Base-by-base conservation (phyloP, 2,329 filamentous ascomycete species). In the Alternaria hordeiaustralica region DNA sequence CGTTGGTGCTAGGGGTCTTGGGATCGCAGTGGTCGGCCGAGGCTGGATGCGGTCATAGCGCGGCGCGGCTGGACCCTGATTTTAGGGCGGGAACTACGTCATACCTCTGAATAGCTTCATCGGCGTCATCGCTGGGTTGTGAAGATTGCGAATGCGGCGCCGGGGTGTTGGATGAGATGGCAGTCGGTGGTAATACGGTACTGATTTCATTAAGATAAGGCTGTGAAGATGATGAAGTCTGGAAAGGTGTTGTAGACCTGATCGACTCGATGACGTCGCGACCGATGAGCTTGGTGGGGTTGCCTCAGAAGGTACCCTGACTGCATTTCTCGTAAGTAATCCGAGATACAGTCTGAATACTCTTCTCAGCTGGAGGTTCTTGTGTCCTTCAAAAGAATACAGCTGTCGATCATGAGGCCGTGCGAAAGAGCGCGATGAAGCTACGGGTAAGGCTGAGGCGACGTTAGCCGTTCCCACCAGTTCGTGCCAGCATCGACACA, bases 21-120 rank as follows among this genome's bases (percentile, higher is more conserved):
- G 53, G 44, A 60, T 60, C 55, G 57, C 25, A 28, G 45, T 53
- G 57, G 46, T 33, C 6, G 55, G 46, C 20, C 33, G 43, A 47
- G 60, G 60, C 60, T 57, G 33, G 55, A 63, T 68, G 53, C 45
- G 60, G 60, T 59, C 60, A 61, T 67, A 65, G 67, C 61, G 63
- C 23, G 7, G 20, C 28, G 15, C 53, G 46, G 44, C 61, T 56
- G 61, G 64, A 64, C 50, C 58, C 57, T 61, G 45, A 59, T 53
- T 58, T 43, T 43, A 41, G 56, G 25, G 44, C 41, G 5, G 12
- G 30, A 8, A 3, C 18, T 63, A 74, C 70, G 70, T 74, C 71
- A 74, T 68, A 56, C 18, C 68, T 46, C 18, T 46, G 57, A 63
- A 70, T 64, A 68, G 60, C 60, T 47, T 64, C 44, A 61, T 36